Base-by-base conservation (phyloP, 257 asterid species). In the Gentiana dahurica region DNA sequence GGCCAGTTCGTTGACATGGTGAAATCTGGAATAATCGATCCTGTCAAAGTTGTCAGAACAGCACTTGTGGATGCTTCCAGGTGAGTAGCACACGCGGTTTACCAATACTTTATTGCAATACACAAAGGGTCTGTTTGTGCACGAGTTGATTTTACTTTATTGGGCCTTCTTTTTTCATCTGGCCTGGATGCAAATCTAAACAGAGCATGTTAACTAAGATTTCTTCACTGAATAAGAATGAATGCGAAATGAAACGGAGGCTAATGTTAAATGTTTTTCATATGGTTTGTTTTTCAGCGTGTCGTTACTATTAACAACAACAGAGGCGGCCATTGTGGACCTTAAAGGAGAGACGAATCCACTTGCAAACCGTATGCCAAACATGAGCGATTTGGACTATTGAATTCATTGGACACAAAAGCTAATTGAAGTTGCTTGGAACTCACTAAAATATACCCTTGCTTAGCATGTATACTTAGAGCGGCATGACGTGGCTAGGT, bases 31-130 rank as follows among this genome's bases (percentile, higher is more conserved):
- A 87, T 87, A 35, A 70, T 87, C 35, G 96, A 87, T 68, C 94
- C 96, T 11, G 61, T 84, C 53, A 87, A 84, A 66, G 94, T 84
- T 47, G 78, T 84, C 70, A 71, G 94, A 76, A 84, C 96, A 60
- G 96, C 95, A 53, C 77, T 84, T 58, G 59, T 68, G 51, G 96
- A 87, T 68, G 87, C 96, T 44, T 82, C 89, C 48, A 84, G 96
- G 93, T 84, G 58, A 77, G 73, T 54, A 49, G 24, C 58, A 11
- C 41, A 24, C 7, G 47, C 49, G 49, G 53, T 34, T 49, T 60
- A 13, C 45, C 8, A 15, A 12, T 10, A 50, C 37, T 56, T 11
- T 6, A 10, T 11, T 34, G 41, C 12, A 1, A 3, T 51, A 41
- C 9, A 41, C 9, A 41, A 3, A 41, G 33, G n/a, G 9, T 33